Evolutionary conservation across 2,329 filamentous ascomycete genomes (phyloP), one percentile per base, ranked within the genome.

Genomic region (Trichoderma cornu-damae): DNA sequence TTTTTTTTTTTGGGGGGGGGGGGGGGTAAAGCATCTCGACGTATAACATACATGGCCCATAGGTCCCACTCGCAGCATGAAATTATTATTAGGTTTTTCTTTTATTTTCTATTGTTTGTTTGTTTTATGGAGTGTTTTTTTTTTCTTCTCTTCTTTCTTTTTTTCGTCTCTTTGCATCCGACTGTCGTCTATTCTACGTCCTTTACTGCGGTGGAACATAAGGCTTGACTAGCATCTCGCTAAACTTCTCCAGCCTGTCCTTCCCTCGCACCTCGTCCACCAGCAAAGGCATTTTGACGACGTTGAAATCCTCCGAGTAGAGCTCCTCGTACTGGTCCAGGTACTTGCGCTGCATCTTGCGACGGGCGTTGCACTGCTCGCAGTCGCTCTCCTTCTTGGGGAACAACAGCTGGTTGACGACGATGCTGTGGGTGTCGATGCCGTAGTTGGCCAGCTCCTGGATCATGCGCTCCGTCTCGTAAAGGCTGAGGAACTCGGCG

Each of bases 261-360:
- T 95, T 96, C 43, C 94, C 94, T 67, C 94, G 80, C 8, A 99
- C 92, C 77, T 99, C 94, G 72, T 99, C 93, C 1, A 96, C 90
- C 59, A 99, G 76, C 68, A 99, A 75, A 35, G 94, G 94, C 92
- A 99, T 97, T 80, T 93, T 93, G 65, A 99, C 93, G 37, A 99
- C 92, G 70, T 99, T 96, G 78, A 99, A 99, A 60, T 75, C 73
- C 73, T 99, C 94, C 69, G 96, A 92, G 71, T 99, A 99, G 59
- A 99, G 77, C 77, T 99, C 94, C 75, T 96, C 92, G 67, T 97
- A 97, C 79, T 99, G 93, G 70, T 97, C 92, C 42, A 99, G 81
- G 71, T 99, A 99, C 78, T 99, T 99, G 80, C 91, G 94, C 80
- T 99, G 94, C 94, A 99, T 99, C 79, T 95, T 95, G 68, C 92